These are phyloP conservation scores for Paraglomus occultum DNA, from an alignment of 192 early-diverging fungal species.

Conservation along the genomic window DNA sequence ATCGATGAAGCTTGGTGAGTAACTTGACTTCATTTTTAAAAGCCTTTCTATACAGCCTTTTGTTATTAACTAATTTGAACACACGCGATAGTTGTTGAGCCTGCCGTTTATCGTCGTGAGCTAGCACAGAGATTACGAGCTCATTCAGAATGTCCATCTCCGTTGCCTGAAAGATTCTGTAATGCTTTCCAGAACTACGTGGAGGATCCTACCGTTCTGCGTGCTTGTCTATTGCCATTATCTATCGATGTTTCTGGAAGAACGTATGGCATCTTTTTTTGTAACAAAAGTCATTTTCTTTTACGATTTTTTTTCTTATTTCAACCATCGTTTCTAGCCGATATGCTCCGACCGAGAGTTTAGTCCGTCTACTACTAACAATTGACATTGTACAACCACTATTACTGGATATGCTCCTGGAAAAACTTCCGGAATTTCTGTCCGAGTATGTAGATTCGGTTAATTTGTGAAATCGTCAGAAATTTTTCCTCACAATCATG, in stretches of 20 bases:
- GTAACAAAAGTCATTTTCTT: constrained; percentile 22
- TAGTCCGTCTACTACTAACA: constrained; percentile 57
- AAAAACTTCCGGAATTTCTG: constrained; percentile 61
- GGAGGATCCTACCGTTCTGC: constrained; percentile 27
- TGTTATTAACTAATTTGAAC: background rate
- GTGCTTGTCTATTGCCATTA: constrained; percentile 33
- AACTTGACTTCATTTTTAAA: too few species aligned
- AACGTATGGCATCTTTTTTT: background rate
- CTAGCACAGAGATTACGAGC: constrained; percentile 13
- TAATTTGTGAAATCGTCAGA: background rate
- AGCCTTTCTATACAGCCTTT: background rate
- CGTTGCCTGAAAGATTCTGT: constrained; percentile 31
- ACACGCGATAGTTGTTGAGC: constrained; percentile 14
- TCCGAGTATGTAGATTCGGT: constrained; percentile 27
- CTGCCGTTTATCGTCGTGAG: constrained; percentile 12
- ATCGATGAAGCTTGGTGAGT: too few species aligned
- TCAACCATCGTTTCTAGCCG: background rate
- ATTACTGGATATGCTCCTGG: constrained; percentile 51
- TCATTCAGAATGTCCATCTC: constrained; percentile 20
- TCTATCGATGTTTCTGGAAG: background rate
- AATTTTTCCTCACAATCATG: background rate
- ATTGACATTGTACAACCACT: constrained; percentile 60
- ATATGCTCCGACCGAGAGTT: constrained; percentile 45
- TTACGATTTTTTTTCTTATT: constrained; percentile 14
- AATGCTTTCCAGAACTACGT: constrained; percentile 37